Evolutionary conservation across 129 eudicot genomes (phyloP).

Genomic region (Heracleum sosnowskyi): DNA sequence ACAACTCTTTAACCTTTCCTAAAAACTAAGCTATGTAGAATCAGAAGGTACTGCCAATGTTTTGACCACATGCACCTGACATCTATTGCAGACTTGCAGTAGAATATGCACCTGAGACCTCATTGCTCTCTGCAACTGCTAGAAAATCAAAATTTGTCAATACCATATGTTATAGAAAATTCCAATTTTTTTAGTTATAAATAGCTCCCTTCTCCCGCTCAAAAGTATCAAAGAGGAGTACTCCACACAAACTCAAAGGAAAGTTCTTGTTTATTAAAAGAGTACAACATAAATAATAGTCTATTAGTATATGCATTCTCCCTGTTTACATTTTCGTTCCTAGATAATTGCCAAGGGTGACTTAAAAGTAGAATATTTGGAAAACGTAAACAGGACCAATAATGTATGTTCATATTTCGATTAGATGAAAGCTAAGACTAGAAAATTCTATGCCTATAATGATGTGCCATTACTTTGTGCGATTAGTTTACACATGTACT

Average conservation of each 20-base stretch:
- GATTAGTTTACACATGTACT: neutral
- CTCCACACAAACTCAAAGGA: neutral
- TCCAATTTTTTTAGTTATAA: neutral
- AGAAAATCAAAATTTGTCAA: conserved; percentile 3
- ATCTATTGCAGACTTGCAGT: conserved; percentile 16
- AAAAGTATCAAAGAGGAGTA: neutral
- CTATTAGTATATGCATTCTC: neutral
- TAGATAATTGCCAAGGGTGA: neutral
- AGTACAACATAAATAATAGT: neutral
- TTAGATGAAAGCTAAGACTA: neutral
- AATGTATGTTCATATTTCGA: neutral
- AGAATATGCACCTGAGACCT: conserved; percentile 17
- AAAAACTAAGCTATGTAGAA: neutral
- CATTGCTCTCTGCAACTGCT: conserved; percentile 33
- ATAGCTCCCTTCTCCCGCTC: neutral
- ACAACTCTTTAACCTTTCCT: neutral
- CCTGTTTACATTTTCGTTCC: neutral
- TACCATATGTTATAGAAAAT: neutral
- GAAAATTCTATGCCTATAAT: neutral
- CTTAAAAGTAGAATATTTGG: neutral
- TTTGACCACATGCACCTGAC: conserved; percentile 26
- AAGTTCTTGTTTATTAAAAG: neutral
- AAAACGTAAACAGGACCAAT: neutral
- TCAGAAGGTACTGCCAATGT: conserved; percentile 9
- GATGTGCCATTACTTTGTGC: neutral